Base-by-base conservation (phyloP, 495 filamentous ascomycete genomes). In the Tuber indicum region DNA sequence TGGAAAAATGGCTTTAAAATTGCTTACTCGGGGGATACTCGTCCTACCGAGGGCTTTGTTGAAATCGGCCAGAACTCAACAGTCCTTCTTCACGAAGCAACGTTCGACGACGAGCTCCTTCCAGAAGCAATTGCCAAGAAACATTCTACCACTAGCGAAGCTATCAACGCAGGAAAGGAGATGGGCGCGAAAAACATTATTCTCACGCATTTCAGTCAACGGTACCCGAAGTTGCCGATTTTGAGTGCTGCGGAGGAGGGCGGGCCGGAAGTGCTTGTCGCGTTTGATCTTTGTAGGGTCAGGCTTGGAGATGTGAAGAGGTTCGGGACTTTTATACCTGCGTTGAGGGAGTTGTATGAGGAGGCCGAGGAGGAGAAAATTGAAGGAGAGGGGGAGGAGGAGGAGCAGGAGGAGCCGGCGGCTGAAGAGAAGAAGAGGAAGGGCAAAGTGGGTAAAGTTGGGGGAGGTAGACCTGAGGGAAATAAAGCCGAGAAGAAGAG, bases 201-300 rank as follows among this genome's bases (percentile, higher is more conserved):
- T 74, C 86, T 99, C 66, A 98, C 96, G 39, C 96, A 99, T 85
- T 99, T 99, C 85, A 92, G 90, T 45, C 96, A 99, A 84, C 87
- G 96, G n/a, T 99, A 99, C 84, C 92, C 93, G 81, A 97, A 98
- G 85, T 82, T 95, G 41, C 90, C 92, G 9, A 84, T 87, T 16
- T 84, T 92, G 82, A 84, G 73, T 47, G 86, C 74, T 75, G 84
- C 81, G 39, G 83, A 78, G n/a, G 82, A 78, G 41, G 71, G 77
- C 4, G 77, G 78, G 75, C 86, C 89, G 83, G 91, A 91, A 8
- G 86, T 94, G 69, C 87, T 91, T 44, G 87, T 93, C n/a, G 93
- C 92, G 0, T 97, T 97, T 85, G 96, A 99, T 83, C 90, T 92
- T 78, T 97, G 98, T 92, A 86, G 90, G 17, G 88, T 97, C 58